Conservation (phyloP, 2,329 filamentous ascomycete species). For the Colletotrichum salicis region DNA sequence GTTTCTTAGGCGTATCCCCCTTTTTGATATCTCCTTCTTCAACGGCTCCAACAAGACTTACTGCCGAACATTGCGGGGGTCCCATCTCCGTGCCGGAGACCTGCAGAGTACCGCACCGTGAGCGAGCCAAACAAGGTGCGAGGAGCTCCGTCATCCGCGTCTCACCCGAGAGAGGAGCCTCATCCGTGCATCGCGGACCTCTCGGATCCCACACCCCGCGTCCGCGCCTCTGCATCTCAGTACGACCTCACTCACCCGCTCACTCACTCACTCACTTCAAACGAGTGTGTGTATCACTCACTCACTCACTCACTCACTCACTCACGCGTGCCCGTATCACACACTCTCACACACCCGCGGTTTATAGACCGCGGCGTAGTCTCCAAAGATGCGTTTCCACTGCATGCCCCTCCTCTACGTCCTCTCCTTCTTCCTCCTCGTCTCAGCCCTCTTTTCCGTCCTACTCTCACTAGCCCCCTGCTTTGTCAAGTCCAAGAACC, state of each 20-base stretch:
- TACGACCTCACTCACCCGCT: not conserved
- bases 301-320: not conserved
- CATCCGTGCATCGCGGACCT: conserved; percentile 15
- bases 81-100: conserved; percentile 20
- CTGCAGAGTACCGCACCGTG: not conserved
- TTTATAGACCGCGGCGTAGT: not conserved
- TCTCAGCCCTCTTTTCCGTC: conserved; percentile 38
- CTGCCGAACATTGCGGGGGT: not conserved
- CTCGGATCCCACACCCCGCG: conserved; percentile 5
- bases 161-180: conserved; percentile 17
- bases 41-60: not conserved
- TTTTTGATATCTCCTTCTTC: not conserved
- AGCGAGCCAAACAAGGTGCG: not conserved
- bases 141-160: conserved; percentile 13
- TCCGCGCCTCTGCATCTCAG: not conserved
- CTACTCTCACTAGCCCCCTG: conserved; percentile 41
- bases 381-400: conserved; percentile 29
- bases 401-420: conserved; percentile 36
- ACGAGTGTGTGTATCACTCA: not conserved
- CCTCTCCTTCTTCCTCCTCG: conserved; percentile 35
- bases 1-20: not conserved
- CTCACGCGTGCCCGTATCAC: not conserved
- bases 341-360: not conserved
- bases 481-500: conserved; percentile 36
- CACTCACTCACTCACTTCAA: not conserved